Evolutionary conservation across 169 alveolate species (phyloP).

Genomic region (Perkinsus chesapeaki): DNA sequence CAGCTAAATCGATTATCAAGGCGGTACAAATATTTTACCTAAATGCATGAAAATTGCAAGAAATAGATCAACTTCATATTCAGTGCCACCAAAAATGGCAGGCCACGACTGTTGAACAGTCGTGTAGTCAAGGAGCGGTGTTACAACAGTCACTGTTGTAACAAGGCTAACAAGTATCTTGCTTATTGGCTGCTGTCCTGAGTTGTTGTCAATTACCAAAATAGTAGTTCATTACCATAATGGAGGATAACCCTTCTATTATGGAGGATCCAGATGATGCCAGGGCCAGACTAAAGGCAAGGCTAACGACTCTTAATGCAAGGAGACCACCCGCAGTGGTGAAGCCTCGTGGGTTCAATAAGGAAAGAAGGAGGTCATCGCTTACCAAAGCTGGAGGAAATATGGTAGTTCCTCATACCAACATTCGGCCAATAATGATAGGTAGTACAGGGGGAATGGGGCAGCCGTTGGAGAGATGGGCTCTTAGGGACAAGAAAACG

Average conservation of each 20-base stretch:
- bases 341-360: too few relatives aligned
- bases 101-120: too few relatives aligned
- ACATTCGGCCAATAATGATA: background rate
- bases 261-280: background rate
- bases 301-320: background rate
- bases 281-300: background rate
- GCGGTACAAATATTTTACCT: background rate
- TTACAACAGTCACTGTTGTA: too few relatives aligned
- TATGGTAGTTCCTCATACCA: background rate
- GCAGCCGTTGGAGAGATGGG: background rate
- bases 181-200: too few relatives aligned
- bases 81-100: too few relatives aligned
- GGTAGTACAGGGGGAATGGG: background rate
- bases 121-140: too few relatives aligned
- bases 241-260: background rate
- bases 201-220: too few relatives aligned
- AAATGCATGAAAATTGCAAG: background rate
- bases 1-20: background rate
- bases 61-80: background rate
- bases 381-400: background rate
- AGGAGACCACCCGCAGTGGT: too few relatives aligned
- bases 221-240: too few relatives aligned
- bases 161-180: too few relatives aligned
- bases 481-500: background rate
- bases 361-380: too few relatives aligned